phyloP scores from a whole-genome alignment of 345 rosid genomes.

The Carallia brachiata region DNA sequence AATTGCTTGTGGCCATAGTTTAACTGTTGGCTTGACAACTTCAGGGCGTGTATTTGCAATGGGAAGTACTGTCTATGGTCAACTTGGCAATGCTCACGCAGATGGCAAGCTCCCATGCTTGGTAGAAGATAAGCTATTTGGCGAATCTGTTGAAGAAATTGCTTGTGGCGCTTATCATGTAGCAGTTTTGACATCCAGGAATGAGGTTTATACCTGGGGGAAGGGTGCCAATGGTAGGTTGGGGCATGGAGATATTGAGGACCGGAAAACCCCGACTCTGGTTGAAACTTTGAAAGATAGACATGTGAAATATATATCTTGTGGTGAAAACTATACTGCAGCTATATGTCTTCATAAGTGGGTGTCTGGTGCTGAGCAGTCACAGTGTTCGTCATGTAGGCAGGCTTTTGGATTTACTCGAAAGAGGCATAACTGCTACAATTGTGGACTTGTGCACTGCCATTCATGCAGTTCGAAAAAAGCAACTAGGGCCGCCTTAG shows the following conservation, averaged over 20 bases:
- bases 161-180: conserved; percentile 91
- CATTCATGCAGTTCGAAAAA: conserved; percentile 93
- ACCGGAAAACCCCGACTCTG: conserved; percentile 68
- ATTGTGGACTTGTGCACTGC: conserved; percentile 97
- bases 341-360: conserved; percentile 92
- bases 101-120: conserved; percentile 80
- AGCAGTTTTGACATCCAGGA: conserved; percentile 69
- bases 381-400: conserved; percentile 88
- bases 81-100: conserved; percentile 78
- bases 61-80: conserved; percentile 97
- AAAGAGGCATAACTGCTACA: conserved; percentile 92
- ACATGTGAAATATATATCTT: conserved; percentile 75
- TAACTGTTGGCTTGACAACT: conserved; percentile 86
- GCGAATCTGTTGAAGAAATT: conserved; percentile 81
- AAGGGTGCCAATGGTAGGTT: conserved; percentile 96
- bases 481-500: conserved; percentile 73
- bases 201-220: conserved; percentile 93
- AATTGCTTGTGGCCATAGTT: conserved; percentile 91
- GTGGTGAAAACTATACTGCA: conserved; percentile 83
- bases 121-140: conserved; percentile 64
- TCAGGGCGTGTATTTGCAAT: conserved; percentile 74
- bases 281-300: conserved; percentile 88
- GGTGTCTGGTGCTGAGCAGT: conserved; percentile 91
- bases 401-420: conserved; percentile 93
- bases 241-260: conserved; percentile 94